These are phyloP conservation scores for Moesziomyces antarcticus DNA, from an alignment of 1,284 basidiomycete genomes.

Conservation along the genomic window DNA sequence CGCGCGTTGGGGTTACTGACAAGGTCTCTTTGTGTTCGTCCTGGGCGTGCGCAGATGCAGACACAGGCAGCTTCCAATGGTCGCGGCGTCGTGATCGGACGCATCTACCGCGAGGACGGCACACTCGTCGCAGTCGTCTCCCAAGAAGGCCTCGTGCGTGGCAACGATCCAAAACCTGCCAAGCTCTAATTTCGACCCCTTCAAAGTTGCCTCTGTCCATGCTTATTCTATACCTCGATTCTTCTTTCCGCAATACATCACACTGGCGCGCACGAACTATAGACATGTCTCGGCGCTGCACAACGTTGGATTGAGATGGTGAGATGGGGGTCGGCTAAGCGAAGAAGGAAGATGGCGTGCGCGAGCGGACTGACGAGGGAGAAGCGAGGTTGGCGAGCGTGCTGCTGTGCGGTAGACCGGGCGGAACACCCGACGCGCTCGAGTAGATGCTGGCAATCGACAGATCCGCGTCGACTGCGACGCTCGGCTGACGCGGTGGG, in stretches of 20 bases:
- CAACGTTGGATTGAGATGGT: too few species aligned
- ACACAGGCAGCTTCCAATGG: constrained; percentile 62
- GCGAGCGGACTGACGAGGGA: neutral
- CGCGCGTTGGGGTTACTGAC: neutral
- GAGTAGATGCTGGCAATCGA: too few species aligned
- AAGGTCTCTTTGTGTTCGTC: neutral
- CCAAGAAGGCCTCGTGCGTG: constrained; percentile 53
- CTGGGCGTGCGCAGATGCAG: constrained; percentile 48
- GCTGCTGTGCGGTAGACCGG: constrained; percentile 30
- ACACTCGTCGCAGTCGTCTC: constrained; percentile 60
- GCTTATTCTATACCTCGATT: too few species aligned
- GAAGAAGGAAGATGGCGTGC: neutral
- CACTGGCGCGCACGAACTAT: too few species aligned
- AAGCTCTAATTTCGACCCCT: constrained; percentile 20
- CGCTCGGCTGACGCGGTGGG: constrained; percentile 3
- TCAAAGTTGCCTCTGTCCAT: too few species aligned
- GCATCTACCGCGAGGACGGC: constrained; percentile 62
- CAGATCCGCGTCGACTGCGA: neutral
- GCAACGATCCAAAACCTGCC: constrained; percentile 12
- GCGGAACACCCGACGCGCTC: constrained; percentile 4
- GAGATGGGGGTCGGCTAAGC: neutral
- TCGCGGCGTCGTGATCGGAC: constrained; percentile 58
- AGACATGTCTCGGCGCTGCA: too few species aligned
- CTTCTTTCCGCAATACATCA: too few species aligned
- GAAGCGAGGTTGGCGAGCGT: constrained; percentile 22